These are phyloP conservation scores for Malus domestica DNA, from an alignment of 306 rosid genomes.

Conservation along the genomic window ASM211411v1 NC_041789.1:1990501-1991000, in stretches of 20 bases:
- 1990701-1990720: not conserved
- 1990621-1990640: not conserved
- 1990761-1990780: not conserved
- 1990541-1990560: not conserved
- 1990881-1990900: too few species aligned
- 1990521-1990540: not conserved
- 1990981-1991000: too few species aligned
- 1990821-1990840: too few species aligned
- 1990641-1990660: not conserved
- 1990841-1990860: too few species aligned
- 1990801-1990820: not conserved
- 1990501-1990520: not conserved
- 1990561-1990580: not conserved
- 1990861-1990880: too few species aligned
- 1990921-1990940: too few species aligned
- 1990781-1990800: not conserved
- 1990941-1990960: too few species aligned
- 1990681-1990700: not conserved
- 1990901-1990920: too few species aligned
- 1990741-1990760: not conserved
- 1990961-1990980: too few species aligned
- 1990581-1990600: not conserved
- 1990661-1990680: not conserved
- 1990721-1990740: not conserved
- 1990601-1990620: not conserved